phyloP scores from a whole-genome alignment of 2,329 filamentous ascomycete species.

The Fusarium agapanthi region DNA sequence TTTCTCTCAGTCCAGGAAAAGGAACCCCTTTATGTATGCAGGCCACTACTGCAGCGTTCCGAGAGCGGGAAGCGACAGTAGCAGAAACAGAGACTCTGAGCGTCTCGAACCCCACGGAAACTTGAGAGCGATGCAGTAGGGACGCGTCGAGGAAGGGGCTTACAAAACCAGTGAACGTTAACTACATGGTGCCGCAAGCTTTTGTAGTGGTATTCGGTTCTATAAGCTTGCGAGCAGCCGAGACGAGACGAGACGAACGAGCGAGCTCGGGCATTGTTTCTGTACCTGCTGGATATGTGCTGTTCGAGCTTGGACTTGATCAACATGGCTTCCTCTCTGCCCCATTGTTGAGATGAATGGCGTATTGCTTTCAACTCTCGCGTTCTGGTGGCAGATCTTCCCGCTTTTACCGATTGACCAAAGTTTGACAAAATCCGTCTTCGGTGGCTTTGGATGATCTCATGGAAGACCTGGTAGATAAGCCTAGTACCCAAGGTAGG shows the following conservation, averaged over 20 bases:
- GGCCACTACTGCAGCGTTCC: conserved; percentile 35
- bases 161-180: conserved; percentile 11
- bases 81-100: conserved; percentile 27
- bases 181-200: conserved; percentile 6
- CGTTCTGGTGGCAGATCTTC: conserved; percentile 27
- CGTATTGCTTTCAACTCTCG: conserved; percentile 28
- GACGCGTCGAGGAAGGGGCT: conserved; percentile 12
- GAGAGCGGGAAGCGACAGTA: conserved; percentile 35
- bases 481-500: background rate
- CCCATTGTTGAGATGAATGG: background rate
- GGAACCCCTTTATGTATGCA: conserved; percentile 33
- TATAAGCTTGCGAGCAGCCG: conserved; percentile 25
- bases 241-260: conserved; percentile 17
- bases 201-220: conserved; percentile 16
- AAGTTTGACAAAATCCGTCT: conserved; percentile 8
- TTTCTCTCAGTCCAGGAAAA: conserved; percentile 1
- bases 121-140: background rate
- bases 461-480: background rate
- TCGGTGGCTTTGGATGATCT: conserved; percentile 15
- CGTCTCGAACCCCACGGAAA: conserved; percentile 8
- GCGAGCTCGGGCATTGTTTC: conserved; percentile 2
- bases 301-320: conserved; percentile 11
- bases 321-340: background rate
- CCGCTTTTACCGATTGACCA: conserved; percentile 17
- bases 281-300: background rate